Evolutionary conservation across 371 early-diverging fungal genomes (phyloP).

Genomic region (Mucor irregularis): DNA sequence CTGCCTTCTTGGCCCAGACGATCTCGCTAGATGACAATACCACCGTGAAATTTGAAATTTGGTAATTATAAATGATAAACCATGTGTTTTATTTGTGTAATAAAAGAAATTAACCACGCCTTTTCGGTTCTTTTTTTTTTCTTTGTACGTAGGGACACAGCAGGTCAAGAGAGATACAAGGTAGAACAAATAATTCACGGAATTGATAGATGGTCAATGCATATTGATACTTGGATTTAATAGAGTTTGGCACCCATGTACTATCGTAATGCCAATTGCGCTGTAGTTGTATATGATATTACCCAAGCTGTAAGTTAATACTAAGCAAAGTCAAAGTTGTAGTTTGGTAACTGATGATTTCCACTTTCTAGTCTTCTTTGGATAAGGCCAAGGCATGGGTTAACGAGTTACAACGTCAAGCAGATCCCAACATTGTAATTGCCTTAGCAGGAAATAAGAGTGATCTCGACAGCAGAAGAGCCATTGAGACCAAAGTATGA

Average conservation of each 20-base stretch:
- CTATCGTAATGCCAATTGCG: conserved; percentile 97
- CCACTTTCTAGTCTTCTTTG: conserved; percentile 72
- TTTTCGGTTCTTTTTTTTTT: too few species aligned
- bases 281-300: conserved; percentile 97
- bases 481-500: conserved; percentile 67
- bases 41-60: conserved; percentile 86
- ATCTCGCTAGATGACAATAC: conserved; percentile 69
- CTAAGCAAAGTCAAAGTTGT: not conserved
- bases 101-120: not conserved
- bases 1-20: conserved; percentile 83
- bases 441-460: conserved; percentile 96
- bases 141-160: conserved; percentile 79
- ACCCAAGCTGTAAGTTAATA: conserved; percentile 76
- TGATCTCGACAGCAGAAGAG: conserved; percentile 81
- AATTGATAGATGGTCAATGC: not conserved
- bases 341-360: too few species aligned
- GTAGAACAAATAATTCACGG: conserved; percentile 41
- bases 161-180: conserved; percentile 95
- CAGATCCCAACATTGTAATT: conserved; percentile 94
- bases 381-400: conserved; percentile 99
- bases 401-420: conserved; percentile 94
- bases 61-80: conserved; percentile 50
- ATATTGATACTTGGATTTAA: not conserved
- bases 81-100: not conserved
- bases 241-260: conserved; percentile 98